A percentile compares a stretch with the other conserved stretches of the same genome.
phyloP scores from a whole-genome alignment of 495 filamentous ascomycete species.

The Penicillium salamii region DNA sequence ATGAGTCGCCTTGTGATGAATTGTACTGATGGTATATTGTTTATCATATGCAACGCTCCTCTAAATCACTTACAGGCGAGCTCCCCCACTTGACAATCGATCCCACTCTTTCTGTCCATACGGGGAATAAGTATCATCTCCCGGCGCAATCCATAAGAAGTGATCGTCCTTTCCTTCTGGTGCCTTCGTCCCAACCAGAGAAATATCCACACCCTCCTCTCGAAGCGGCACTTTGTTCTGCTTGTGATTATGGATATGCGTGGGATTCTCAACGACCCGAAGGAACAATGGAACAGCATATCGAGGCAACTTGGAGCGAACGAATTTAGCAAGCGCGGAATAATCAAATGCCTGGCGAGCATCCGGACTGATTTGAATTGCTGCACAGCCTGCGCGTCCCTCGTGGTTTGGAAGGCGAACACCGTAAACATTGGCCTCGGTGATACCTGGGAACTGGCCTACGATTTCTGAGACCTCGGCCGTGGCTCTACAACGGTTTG shows the following conservation, averaged over 20 bases:
- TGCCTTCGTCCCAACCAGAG: slow-evolving; percentile 46
- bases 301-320: slow-evolving; percentile 57
- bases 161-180: slow-evolving; percentile 41
- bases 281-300: slow-evolving; percentile 80
- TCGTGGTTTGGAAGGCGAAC: slow-evolving; percentile 69
- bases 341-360: slow-evolving; percentile 49
- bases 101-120: slow-evolving; percentile 61
- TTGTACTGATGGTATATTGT: too few species aligned
- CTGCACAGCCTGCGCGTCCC: slow-evolving; percentile 69
- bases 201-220: slow-evolving; percentile 67
- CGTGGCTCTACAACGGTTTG: slow-evolving; percentile 43
- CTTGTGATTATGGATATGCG: slow-evolving; percentile 78
- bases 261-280: slow-evolving; percentile 55
- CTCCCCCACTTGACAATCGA: slow-evolving; percentile 45
- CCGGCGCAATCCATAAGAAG: slow-evolving; percentile 55
- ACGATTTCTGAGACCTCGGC: slow-evolving; percentile 71
- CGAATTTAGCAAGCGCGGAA: slow-evolving; percentile 48
- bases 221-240: slow-evolving; percentile 75
- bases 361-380: slow-evolving; percentile 42
- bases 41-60: too few species aligned
- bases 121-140: slow-evolving; percentile 52
- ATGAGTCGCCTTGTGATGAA: too few species aligned
- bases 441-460: slow-evolving; percentile 60
- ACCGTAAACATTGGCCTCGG: slow-evolving; percentile 79
- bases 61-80: slow-evolving; percentile 40